Percentiles rank a stretch among this genome's conserved stretches.
Conservation (phyloP, 2,329 filamentous ascomycete genomes). For the Coniochaeta ligniaria region DNA sequence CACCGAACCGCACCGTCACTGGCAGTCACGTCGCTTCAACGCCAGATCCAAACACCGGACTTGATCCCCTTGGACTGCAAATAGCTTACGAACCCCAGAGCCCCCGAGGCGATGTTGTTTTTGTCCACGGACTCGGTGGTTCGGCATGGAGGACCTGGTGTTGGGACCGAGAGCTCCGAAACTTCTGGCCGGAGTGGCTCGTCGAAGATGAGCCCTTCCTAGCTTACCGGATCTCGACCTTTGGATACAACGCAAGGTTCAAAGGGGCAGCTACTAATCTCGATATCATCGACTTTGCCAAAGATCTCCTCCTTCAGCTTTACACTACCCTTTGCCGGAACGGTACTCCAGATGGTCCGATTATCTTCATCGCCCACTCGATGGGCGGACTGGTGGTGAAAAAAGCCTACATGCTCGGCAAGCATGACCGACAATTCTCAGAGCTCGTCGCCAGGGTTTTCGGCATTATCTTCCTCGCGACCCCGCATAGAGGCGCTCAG, state of each 20-base stretch:
- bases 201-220: neutral
- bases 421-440: neutral
- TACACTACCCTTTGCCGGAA: neutral
- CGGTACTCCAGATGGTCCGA: neutral
- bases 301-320: slow-evolving; percentile 3
- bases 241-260: slow-evolving; percentile 2
- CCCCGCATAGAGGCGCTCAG: slow-evolving; percentile 8
- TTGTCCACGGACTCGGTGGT: slow-evolving; percentile 4
- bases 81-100: neutral
- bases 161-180: neutral
- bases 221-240: neutral
- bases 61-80: slow-evolving; percentile 1
- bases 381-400: slow-evolving; percentile 12
- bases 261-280: neutral
- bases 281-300: slow-evolving; percentile 3
- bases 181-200: slow-evolving; percentile 3
- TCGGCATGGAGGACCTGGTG: slow-evolving; percentile 1
- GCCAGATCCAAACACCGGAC: neutral
- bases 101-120: neutral
- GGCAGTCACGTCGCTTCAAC: neutral
- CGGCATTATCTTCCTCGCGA: slow-evolving; percentile 8
- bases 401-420: slow-evolving; percentile 3
- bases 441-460: neutral
- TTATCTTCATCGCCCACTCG: slow-evolving; percentile 10
- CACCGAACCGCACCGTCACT: neutral